These are phyloP conservation scores for Gossypium davidsonii DNA, from an alignment of 441 rosid species.

Conservation along the genomic window DNA sequence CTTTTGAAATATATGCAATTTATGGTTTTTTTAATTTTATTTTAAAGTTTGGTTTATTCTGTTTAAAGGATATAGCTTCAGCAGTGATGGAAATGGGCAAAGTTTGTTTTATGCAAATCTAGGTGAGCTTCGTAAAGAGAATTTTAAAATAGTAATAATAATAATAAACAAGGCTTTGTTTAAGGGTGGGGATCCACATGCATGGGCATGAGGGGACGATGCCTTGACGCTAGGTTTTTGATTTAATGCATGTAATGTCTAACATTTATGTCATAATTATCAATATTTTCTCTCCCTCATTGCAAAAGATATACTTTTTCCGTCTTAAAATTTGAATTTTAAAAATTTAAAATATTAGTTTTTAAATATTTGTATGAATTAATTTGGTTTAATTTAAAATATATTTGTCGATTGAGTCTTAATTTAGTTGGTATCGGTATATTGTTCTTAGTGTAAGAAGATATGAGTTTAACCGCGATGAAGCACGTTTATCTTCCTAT, in stretches of 20 bases:
- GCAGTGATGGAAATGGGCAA: conserved; percentile 28
- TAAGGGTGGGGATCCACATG: conserved; percentile 28
- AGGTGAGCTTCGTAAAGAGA: neutral
- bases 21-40: neutral
- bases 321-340: neutral
- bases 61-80: neutral
- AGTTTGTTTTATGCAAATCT: conserved; percentile 15
- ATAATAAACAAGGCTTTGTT: neutral
- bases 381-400: no score
- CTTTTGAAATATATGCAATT: neutral
- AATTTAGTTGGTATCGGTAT: accelerated
- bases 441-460: no score
- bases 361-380: no score
- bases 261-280: neutral
- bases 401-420: no score
- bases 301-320: neutral
- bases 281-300: neutral
- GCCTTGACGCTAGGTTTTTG: conserved; percentile 23
- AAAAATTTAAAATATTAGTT: no score
- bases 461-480: no score
- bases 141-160: neutral
- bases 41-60: neutral
- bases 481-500: no score
- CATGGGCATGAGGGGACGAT: conserved; percentile 28
- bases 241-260: neutral